Base-by-base conservation (phyloP, 179 eudicot species). In the Monotropa hypopitys region DNA sequence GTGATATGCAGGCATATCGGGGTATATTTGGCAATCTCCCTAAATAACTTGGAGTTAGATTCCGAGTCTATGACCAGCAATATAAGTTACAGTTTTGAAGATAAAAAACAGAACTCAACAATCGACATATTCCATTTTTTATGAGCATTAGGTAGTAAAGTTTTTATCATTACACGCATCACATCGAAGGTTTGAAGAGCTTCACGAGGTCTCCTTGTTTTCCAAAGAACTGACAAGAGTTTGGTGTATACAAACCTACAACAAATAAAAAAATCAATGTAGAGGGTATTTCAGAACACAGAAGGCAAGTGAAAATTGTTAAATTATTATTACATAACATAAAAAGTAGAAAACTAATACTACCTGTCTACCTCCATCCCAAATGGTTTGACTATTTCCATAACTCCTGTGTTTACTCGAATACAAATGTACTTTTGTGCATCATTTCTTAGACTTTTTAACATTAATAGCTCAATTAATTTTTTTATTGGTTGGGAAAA, bases 1-100 rank as follows among this genome's bases (percentile, higher is more conserved):
- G 83, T 85, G 98, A 85, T 94, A 94, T 57, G 97, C 98, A 23
- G 98, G 88, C 92, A 94, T 88, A 83, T 94, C 98, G 43, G 98
- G 98, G 82, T 94, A 94, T 82, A 92, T 85, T 78, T 90, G 87
- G 85, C 83, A 81, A 77, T 94, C 97, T 66, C 86, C 90, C 98
- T 94, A 84, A 75, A 83, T 50, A 74, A 78, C 73, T 78, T 72
- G 42, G 76, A 79, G 76, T 81, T 70, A 86, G 49, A 74, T 75
- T 81, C 75, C 70, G 30, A n/a, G n/a, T n/a, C n/a, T n/a, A n/a
- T n/a, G n/a, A 76, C 75, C 81, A 83, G 67, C 33, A 57, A 74
- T 77, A 72, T n/a, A 42, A 61, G 74, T 54, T 23, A 68, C 81
- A 73, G 63, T 28, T 30, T 77, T 54, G 15, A 57, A 85, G 15